Conservation (phyloP, 495 filamentous ascomycete species). For the Daldinia caldariorum region DNA sequence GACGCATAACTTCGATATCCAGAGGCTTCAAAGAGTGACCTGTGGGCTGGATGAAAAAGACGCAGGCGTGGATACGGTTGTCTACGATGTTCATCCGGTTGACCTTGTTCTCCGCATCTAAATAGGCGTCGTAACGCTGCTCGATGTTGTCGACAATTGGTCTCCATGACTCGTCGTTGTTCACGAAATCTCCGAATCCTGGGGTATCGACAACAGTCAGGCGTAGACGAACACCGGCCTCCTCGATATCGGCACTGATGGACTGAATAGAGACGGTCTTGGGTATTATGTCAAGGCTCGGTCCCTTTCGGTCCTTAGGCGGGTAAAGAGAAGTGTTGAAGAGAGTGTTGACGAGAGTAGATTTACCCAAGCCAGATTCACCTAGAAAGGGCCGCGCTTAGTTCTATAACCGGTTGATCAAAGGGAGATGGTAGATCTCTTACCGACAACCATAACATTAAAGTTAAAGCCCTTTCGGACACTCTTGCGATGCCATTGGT, state of each 20-base stretch:
- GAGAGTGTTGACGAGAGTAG: slow-evolving; percentile 97
- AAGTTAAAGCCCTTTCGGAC: slow-evolving; percentile 99
- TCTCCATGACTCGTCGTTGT: slow-evolving; percentile 99
- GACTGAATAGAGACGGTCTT: slow-evolving; percentile 99
- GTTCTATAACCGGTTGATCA: slow-evolving; percentile 20
- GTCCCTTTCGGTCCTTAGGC: slow-evolving; percentile 95
- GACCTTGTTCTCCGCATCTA: slow-evolving; percentile 99
- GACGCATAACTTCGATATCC: slow-evolving; percentile 98
- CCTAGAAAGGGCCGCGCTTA: slow-evolving; percentile 62
- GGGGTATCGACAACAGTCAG: slow-evolving; percentile 98
- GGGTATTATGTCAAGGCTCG: slow-evolving; percentile 96
- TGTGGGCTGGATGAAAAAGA: slow-evolving; percentile 99
- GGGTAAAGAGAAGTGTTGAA: slow-evolving; percentile 99
- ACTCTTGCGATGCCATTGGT: slow-evolving; percentile 99
- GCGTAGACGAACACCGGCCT: slow-evolving; percentile 97
- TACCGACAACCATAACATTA: slow-evolving; percentile 99
- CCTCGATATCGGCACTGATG: slow-evolving; percentile 98
- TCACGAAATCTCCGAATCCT: slow-evolving; percentile 98
- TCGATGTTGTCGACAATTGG: slow-evolving; percentile 99
- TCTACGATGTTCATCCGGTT: slow-evolving; percentile 99
- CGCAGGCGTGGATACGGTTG: slow-evolving; percentile 97
- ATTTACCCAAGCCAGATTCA: slow-evolving; percentile 99
- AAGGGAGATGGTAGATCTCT: slow-evolving; percentile 28
- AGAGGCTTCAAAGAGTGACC: slow-evolving; percentile 99
- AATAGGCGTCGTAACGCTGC: slow-evolving; percentile 95